These are phyloP conservation scores for Microcos paniculata DNA, from an alignment of 345 rosid species.

Conservation along the genomic window DNA sequence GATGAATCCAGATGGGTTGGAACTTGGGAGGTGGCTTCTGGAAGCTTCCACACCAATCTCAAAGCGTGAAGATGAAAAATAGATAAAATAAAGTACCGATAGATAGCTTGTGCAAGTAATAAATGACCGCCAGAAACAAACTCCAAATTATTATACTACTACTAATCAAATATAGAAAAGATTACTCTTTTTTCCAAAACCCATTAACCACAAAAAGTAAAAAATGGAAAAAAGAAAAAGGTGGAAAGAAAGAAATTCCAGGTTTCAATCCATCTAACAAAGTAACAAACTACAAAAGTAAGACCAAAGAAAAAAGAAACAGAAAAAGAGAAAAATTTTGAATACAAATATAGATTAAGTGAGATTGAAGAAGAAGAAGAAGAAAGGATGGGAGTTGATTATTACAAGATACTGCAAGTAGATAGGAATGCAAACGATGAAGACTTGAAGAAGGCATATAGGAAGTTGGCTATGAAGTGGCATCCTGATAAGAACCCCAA, in stretches of 20 bases:
- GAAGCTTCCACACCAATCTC: conserved; percentile 3
- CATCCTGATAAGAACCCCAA: too few relatives aligned
- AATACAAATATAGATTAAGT: background rate
- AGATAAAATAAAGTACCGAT: too few relatives aligned
- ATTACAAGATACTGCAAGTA: conserved; percentile 57
- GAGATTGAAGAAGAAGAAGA: background rate
- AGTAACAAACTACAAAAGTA: too few relatives aligned
- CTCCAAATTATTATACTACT: too few relatives aligned
- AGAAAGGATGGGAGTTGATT: conserved; percentile 44
- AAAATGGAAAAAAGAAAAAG: background rate
- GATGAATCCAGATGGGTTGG: background rate
- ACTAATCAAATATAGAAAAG: background rate
- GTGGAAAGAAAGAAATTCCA: background rate
- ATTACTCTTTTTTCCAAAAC: background rate
- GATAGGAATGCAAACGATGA: conserved; percentile 65
- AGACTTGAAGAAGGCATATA: conserved; percentile 74
- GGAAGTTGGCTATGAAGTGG: conserved; percentile 80
- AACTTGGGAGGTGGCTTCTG: background rate
- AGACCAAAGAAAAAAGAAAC: background rate
- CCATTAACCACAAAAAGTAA: background rate
- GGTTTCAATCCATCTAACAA: too few relatives aligned
- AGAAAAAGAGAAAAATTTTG: background rate
- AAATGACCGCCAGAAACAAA: background rate
- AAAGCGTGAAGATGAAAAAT: background rate
- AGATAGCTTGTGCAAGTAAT: background rate